Evolutionary conservation across 1,139 yeast genomes (phyloP).

Genomic region (Sugiyamaella sp.): DNA sequence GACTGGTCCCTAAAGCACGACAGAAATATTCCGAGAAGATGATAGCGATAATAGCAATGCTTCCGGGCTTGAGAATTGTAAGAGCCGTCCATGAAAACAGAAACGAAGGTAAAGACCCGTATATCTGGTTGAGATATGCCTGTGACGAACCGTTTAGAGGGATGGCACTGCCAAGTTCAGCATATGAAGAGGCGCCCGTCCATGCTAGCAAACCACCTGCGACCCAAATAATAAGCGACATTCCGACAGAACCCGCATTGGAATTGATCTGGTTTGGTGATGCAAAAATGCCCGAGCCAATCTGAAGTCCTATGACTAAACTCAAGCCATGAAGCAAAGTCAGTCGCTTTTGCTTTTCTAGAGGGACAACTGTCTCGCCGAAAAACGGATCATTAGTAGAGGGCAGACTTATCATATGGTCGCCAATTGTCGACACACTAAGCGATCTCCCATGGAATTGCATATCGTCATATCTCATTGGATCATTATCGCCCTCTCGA

Average conservation of each 20-base stretch:
- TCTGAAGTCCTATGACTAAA: slow-evolving; percentile 47
- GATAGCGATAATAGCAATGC: slow-evolving; percentile 47
- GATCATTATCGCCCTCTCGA: slow-evolving; percentile 20
- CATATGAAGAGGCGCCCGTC: slow-evolving; percentile 50
- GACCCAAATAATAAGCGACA: slow-evolving; percentile 45
- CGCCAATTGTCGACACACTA: slow-evolving; percentile 39
- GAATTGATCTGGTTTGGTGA: slow-evolving; percentile 47
- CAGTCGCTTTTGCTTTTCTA: slow-evolving; percentile 43
- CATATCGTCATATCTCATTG: slow-evolving; percentile 16
- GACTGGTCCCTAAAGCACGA: slow-evolving; percentile 26
- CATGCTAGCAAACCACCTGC: slow-evolving; percentile 48
- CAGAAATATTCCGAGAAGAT: slow-evolving; percentile 47
- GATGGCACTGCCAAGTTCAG: slow-evolving; percentile 47
- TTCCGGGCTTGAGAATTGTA: slow-evolving; percentile 46
- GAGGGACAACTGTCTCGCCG: slow-evolving; percentile 33
- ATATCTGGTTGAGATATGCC: slow-evolving; percentile 46
- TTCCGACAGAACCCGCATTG: slow-evolving; percentile 46
- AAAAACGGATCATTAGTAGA: slow-evolving; percentile 37
- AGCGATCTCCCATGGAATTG: slow-evolving; percentile 25
- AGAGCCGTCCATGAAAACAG: slow-evolving; percentile 48
- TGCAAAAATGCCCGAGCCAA: slow-evolving; percentile 50
- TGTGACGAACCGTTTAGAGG: slow-evolving; percentile 49
- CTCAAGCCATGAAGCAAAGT: slow-evolving; percentile 45
- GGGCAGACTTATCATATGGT: slow-evolving; percentile 37
- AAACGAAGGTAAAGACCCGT: slow-evolving; percentile 46